Evolutionary conservation across 371 early-diverging fungal species (phyloP).

Genomic region (Mucor indicus): DNA sequence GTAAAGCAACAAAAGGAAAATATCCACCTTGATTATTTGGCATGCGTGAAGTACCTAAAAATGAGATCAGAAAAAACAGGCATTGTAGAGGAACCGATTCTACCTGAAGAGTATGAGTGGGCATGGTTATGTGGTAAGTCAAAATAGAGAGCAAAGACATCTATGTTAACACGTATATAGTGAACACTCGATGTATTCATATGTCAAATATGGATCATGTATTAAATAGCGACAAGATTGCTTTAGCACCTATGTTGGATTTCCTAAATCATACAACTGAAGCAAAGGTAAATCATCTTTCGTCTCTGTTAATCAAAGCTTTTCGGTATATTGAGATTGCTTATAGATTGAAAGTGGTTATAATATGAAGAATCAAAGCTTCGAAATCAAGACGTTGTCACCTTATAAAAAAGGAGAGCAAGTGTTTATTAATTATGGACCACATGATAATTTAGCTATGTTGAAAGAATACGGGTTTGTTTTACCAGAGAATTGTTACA

Average conservation of each 20-base stretch:
- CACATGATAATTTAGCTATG: slow-evolving; percentile 58
- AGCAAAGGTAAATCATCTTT: slow-evolving; percentile 33
- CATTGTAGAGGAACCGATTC: not conserved
- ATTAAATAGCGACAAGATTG: slow-evolving; percentile 48
- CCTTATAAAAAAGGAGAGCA: slow-evolving; percentile 58
- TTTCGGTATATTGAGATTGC: too few relatives aligned
- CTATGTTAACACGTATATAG: slow-evolving; percentile 7
- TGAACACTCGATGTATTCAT: slow-evolving; percentile 64
- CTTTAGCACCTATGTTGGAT: slow-evolving; percentile 61
- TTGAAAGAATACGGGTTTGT: slow-evolving; percentile 63
- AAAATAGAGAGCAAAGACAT: not conserved
- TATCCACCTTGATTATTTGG: slow-evolving; percentile 42
- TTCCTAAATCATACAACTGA: slow-evolving; percentile 61
- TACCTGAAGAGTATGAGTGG: slow-evolving; percentile 49
- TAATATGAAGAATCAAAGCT: slow-evolving; percentile 47
- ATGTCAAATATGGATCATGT: slow-evolving; percentile 41
- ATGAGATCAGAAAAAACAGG: slow-evolving; percentile 5
- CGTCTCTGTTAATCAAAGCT: not conserved
- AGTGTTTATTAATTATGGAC: slow-evolving; percentile 59
- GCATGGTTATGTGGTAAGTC: slow-evolving; percentile 62
- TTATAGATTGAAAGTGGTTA: slow-evolving; percentile 53
- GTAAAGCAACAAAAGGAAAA: slow-evolving; percentile 44
- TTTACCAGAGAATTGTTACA: slow-evolving; percentile 46
- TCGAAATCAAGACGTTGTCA: slow-evolving; percentile 54
- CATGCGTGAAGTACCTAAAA: slow-evolving; percentile 36